These are phyloP conservation scores for Botrytis porri DNA, from an alignment of 2,329 filamentous ascomycete genomes.

Conservation along the genomic window DNA sequence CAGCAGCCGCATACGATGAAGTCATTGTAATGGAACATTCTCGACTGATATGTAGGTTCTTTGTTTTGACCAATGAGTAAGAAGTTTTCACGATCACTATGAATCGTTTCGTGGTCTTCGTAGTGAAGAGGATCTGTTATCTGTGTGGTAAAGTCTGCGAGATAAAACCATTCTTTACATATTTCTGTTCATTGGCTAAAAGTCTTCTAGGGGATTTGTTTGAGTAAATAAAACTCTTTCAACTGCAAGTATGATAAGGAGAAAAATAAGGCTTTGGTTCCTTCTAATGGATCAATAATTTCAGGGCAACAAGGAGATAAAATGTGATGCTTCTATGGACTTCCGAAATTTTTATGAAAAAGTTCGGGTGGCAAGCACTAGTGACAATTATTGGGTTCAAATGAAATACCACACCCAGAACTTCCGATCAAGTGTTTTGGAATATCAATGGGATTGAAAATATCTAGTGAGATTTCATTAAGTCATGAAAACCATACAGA, in stretches of 20 bases:
- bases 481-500: background rate
- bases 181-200: background rate
- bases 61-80: too few species aligned
- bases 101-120: background rate
- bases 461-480: background rate
- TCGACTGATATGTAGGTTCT: too few species aligned
- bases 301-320: accelerated
- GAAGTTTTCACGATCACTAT: too few species aligned
- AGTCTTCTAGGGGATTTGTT: background rate
- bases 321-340: background rate
- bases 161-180: background rate
- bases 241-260: accelerated
- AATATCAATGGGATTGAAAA: accelerated
- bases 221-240: accelerated
- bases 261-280: accelerated
- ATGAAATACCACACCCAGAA: background rate
- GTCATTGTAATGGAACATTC: background rate
- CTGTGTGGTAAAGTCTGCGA: background rate
- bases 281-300: accelerated
- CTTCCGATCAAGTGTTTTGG: background rate
- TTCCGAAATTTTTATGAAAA: too few species aligned
- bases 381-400: accelerated
- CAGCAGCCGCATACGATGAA: accelerated
- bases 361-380: background rate
- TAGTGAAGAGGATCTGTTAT: accelerated